Percentiles rank a stretch among this genome's conserved stretches.
Conservation (phyloP, 257 asterid species). For the Capsicum baccatum region DNA sequence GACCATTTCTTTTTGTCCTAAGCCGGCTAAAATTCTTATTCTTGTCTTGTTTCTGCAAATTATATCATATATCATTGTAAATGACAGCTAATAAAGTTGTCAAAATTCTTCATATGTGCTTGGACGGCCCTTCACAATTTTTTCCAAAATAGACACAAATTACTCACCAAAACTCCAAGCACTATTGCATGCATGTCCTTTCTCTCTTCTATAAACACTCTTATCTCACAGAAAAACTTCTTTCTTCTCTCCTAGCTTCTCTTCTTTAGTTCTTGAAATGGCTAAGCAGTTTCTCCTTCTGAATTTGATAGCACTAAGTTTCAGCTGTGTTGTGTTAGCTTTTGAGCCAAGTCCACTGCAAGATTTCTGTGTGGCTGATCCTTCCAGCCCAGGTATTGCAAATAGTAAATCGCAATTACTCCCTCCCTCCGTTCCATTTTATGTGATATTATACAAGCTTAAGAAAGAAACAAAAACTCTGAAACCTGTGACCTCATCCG, state of each 20-base stretch:
- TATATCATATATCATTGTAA: neutral
- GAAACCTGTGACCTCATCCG: no score
- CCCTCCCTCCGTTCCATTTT: no score
- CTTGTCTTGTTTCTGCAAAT: neutral
- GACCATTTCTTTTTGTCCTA: conserved; percentile 2
- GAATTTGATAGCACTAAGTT: neutral
- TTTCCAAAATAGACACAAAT: neutral
- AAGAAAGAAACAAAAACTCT: neutral
- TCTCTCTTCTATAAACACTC: neutral
- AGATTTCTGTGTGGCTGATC: conserved; percentile 39
- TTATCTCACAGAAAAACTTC: neutral
- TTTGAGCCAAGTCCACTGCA: conserved; percentile 34
- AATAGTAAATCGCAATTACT: no score
- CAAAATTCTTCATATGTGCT: neutral
- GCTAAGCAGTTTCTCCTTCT: conserved; percentile 23
- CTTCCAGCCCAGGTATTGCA: conserved; percentile 31
- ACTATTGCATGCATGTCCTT: neutral
- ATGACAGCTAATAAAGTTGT: neutral
- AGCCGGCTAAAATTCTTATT: conserved; percentile 2
- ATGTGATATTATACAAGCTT: no score
- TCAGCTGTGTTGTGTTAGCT: conserved; percentile 28
- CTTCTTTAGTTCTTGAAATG: conserved; percentile 25
- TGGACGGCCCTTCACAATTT: conserved; percentile 14
- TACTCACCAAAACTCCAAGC: neutral
- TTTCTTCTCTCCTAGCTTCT: conserved; percentile 9